Base-by-base conservation (phyloP, 257 asterid genomes). In the Gentiana dahurica region DNA sequence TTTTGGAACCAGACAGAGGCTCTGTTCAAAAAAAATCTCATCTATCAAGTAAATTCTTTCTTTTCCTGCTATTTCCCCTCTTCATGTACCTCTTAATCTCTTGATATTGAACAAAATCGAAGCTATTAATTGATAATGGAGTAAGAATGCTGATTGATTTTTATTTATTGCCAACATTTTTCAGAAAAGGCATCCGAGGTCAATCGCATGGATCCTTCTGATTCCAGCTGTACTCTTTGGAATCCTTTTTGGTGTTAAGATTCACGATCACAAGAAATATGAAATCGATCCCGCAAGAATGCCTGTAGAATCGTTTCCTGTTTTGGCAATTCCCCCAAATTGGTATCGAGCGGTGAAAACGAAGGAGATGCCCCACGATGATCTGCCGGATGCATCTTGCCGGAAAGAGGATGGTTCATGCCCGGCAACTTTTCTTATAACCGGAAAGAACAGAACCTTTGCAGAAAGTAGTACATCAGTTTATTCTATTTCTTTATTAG, bases 301-400 rank as follows among this genome's bases (percentile, higher is more conserved):
- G 37, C 7, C 55, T n/a, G 33, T 3, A 2, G 70, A 58, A 56
- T 57, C 1, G 4, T 67, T 71, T 53, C 76, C 74, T 12, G 12
- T 69, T 15, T 36, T 76, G 64, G 62, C 63, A 63, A 49, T 69
- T 6, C 76, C 82, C 24, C 44, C 37, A n/a, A 57, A 72, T 1
- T 48, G 34, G 58, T 63, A 15, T 65, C 75, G 75, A 4, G 75
- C 75, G 1, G 77, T 68, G 52, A 58, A n/a, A 60, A 50, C 72
- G 12, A 53, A 32, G 39, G 4, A 8, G 32, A 50, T 61, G 46
- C 63, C 63, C 3, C 63, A 33, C 34, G 8, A 45, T 6, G 77
- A 66, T 46, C 55, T 76, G 60, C 78, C 81, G 4, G 72, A 68
- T 61, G 59, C 57, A 33, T 66, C 82, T 47, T 76, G 82, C 53